Percentiles rank a stretch among this genome's conserved stretches.
phyloP scores from a whole-genome alignment of 305 asterid genomes.

The Rubia tinctorum region DNA sequence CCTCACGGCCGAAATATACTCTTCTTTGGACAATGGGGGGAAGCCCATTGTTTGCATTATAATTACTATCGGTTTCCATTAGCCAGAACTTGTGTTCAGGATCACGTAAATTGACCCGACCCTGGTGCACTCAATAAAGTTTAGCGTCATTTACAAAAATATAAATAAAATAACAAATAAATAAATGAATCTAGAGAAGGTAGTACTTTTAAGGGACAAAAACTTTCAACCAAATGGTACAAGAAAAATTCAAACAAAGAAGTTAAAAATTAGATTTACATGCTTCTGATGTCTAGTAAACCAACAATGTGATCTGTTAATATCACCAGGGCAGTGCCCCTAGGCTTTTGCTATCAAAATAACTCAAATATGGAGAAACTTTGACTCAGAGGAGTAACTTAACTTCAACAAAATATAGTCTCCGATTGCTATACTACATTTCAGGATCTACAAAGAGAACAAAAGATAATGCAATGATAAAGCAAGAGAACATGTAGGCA shows the following conservation, averaged over 20 bases:
- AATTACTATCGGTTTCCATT: constrained; percentile 70
- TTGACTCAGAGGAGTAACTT: background rate
- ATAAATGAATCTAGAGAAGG: background rate
- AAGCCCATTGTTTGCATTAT: constrained; percentile 78
- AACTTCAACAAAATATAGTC: background rate
- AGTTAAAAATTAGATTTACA: background rate
- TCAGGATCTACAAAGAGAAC: background rate
- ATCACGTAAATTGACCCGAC: constrained; percentile 67
- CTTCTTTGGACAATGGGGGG: constrained; percentile 68
- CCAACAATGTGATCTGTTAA: background rate
- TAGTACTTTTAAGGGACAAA: background rate
- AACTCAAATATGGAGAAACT: background rate
- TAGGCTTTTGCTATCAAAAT: background rate
- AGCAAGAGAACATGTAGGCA: background rate
- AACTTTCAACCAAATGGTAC: background rate
- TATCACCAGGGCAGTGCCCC: background rate
- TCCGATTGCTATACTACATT: background rate
- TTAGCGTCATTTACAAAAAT: constrained; percentile 7
- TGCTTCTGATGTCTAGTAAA: background rate
- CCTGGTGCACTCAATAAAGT: constrained; percentile 42
- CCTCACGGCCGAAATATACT: constrained; percentile 85
- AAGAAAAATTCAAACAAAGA: background rate
- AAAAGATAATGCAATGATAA: background rate
- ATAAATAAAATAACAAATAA: background rate
- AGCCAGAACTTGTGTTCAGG: constrained; percentile 82